These are phyloP conservation scores for carrot (Daucus carota) DNA, from an alignment of 129 eudicot genomes.

Conservation along the genomic window DNA sequence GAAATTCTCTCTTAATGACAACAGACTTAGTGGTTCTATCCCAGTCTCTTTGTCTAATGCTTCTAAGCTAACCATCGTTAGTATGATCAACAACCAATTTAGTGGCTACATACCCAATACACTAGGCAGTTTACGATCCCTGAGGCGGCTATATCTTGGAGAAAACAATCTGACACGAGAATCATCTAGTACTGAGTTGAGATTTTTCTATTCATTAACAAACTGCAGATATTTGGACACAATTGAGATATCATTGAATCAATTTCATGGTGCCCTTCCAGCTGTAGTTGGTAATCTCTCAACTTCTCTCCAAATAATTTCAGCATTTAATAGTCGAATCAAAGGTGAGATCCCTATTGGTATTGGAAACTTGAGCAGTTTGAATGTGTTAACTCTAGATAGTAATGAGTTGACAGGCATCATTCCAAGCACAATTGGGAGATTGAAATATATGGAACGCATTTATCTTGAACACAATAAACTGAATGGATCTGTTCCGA, in stretches of 20 bases:
- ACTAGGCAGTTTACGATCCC: not conserved
- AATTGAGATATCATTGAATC: not conserved
- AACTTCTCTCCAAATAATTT: not conserved
- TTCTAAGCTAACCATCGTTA: constrained; percentile 7
- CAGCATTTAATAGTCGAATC: constrained; percentile 6
- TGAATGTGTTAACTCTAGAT: not conserved
- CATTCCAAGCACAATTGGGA: constrained; percentile 13
- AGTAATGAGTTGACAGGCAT: constrained; percentile 15
- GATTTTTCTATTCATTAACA: too few relatives aligned
- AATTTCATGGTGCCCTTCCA: constrained; percentile 17
- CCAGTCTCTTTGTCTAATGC: constrained; percentile 22
- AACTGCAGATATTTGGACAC: not conserved
- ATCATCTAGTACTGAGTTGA: constrained; percentile 1
- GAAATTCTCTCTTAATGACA: too few relatives aligned
- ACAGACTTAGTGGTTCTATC: constrained; percentile 14
- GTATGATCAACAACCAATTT: not conserved
- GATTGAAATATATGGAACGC: constrained; percentile 2
- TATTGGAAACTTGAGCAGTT: constrained; percentile 21
- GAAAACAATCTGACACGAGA: constrained; percentile 12
- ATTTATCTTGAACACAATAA: constrained; percentile 3
- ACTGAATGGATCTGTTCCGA: constrained; percentile 12
- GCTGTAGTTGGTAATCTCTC: constrained; percentile 23
- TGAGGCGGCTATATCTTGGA: not conserved
- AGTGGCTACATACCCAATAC: not conserved
- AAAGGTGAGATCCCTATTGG: constrained; percentile 19